Evolutionary conservation across 257 asterid species (phyloP).

Genomic region (Solanum arcanum): DNA sequence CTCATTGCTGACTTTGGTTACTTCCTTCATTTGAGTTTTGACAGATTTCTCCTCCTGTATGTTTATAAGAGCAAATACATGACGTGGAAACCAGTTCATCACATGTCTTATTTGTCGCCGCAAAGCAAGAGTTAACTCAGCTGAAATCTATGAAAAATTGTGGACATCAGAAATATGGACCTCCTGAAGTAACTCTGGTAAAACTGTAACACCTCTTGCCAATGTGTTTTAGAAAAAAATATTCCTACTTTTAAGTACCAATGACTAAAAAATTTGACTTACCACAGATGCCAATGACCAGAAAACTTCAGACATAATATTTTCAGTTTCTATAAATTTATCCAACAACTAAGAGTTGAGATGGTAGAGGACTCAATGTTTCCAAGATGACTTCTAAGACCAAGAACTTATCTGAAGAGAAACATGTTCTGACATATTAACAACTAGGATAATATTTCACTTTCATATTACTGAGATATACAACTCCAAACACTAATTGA

Average conservation of each 20-base stretch:
- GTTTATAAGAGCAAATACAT: slow-evolving; percentile 11
- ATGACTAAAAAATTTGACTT: neutral
- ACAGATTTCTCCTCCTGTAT: slow-evolving; percentile 12
- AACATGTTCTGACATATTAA: neutral
- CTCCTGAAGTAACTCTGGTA: neutral
- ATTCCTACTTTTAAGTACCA: neutral
- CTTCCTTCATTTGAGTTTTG: slow-evolving; percentile 16
- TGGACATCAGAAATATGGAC: slow-evolving; percentile 13
- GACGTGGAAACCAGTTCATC: slow-evolving; percentile 32
- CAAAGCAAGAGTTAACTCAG: slow-evolving; percentile 36
- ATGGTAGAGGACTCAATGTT: neutral
- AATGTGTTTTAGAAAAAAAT: neutral
- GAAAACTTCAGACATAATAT: neutral
- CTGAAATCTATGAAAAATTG: slow-evolving; percentile 38
- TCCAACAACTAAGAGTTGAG: neutral
- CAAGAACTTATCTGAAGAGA: neutral
- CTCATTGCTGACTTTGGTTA: slow-evolving; percentile 7
- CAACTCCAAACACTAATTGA: neutral
- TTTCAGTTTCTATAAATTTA: neutral
- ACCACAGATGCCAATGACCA: neutral
- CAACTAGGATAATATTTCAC: neutral
- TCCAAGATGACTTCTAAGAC: neutral
- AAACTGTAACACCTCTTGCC: neutral
- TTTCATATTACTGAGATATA: neutral
- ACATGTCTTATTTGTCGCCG: slow-evolving; percentile 33